Evolutionary conservation across 2,329 filamentous ascomycete species (phyloP), one percentile per base, ranked within the genome.

Genomic region (Ascochyta viciae-villosae): DNA sequence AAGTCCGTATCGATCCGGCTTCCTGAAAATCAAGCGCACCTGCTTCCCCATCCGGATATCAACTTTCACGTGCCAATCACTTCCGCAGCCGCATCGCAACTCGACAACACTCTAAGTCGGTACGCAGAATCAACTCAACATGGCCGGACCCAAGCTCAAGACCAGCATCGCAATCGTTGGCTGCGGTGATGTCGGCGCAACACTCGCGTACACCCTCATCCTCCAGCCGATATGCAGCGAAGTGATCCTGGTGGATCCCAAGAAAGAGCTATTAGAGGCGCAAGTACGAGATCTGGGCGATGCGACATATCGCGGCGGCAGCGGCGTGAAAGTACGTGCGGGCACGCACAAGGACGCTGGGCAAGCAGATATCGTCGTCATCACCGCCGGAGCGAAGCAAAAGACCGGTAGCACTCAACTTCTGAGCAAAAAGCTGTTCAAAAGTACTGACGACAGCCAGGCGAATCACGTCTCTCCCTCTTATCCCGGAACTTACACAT

Each of bases 371-470:
- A 80, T 85, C 27, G 76, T 85, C 6, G 77, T 85, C 42, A 79
- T 85, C 45, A 83, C 82, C 0, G 82, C 82, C 0, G 83, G 82
- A 31, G 81, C 81, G n/a, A 84, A 80, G 64, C 78, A 82, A 68
- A 77, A 77, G 60, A 63, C 70, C 54, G 75, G 77, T 74, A 71
- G 5, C 10, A 4, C 29, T 22, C 19, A 44, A 56, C 49, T 24
- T 35, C 24, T 35, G 19, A 38, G 5, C 13, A 1, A 10, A n/a
- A n/a, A 3, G 7, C 13, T 4, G 29, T 26, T 33, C 15, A 29
- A 39, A 8, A 40, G n/a, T n/a, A 41, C 34, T 62, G 15, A 62
- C 43, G 22, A 43, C 60, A 24, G 6, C 31, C 57, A 70, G 80
- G 79, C 9, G 77, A 82, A 73, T 78, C 78, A 12, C 73, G 80